A percentile compares a stretch with the other conserved stretches of the same genome.
Conservation (phyloP, 2,329 filamentous ascomycete species). For the Penicillium sp. region DNA sequence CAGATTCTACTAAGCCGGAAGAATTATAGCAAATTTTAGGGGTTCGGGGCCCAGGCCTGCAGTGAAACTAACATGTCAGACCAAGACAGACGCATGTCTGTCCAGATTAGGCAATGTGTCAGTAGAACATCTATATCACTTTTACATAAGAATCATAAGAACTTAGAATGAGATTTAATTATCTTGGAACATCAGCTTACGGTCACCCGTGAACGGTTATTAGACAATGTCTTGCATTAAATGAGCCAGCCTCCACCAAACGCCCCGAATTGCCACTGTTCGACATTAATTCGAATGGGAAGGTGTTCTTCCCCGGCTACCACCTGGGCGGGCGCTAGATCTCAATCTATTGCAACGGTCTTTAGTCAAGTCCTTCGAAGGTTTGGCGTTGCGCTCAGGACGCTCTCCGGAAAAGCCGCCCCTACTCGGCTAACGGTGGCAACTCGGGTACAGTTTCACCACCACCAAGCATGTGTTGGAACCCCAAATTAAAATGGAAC, state of each 20-base stretch:
- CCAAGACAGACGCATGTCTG: background rate
- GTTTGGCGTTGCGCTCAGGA: constrained; percentile 1
- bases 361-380: background rate
- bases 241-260: background rate
- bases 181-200: background rate
- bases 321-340: background rate
- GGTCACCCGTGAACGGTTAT: background rate
- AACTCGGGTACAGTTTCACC: constrained; percentile 1
- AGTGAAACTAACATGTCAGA: background rate
- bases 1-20: background rate
- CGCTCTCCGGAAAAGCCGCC: background rate
- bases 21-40: background rate
- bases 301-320: background rate
- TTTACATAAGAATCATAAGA: background rate
- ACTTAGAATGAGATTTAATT: background rate
- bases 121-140: background rate
- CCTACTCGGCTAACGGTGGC: background rate
- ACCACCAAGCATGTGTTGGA: background rate
- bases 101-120: constrained; percentile 1
- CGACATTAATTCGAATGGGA: background rate
- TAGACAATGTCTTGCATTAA: constrained; percentile 1
- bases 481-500: background rate
- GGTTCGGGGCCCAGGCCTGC: background rate
- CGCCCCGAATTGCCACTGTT: background rate
- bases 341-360: background rate